These are phyloP conservation scores for Solanum paucissectum DNA, from an alignment of 257 asterid species.

Conservation along the genomic window DNA sequence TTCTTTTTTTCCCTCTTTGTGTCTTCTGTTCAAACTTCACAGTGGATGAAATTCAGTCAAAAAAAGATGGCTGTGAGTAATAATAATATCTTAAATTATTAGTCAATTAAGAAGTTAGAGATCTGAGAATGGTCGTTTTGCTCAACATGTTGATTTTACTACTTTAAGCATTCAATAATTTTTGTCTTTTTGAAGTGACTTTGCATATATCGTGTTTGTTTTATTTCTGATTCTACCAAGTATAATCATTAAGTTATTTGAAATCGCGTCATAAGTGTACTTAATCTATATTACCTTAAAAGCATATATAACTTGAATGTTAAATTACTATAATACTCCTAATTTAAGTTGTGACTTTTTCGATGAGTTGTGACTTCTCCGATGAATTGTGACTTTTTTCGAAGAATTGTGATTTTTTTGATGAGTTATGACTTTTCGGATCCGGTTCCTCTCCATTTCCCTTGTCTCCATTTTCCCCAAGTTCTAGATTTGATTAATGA, in stretches of 20 bases:
- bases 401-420: no score
- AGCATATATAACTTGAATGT: no score
- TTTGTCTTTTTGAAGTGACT: neutral
- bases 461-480: no score
- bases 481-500: no score
- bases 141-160: neutral
- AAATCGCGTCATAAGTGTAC: neutral
- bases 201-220: neutral
- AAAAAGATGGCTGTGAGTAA: neutral
- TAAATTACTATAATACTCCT: no score
- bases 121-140: neutral
- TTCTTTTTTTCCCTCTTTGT: neutral
- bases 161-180: neutral
- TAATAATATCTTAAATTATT: neutral
- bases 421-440: no score
- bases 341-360: no score
- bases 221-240: neutral
- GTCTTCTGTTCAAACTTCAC: neutral
- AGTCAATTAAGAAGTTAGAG: neutral
- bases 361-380: no score
- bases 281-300: neutral
- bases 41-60: neutral
- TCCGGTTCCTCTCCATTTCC: no score
- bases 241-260: neutral
- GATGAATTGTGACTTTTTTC: no score